Evolutionary conservation across 805 yeast species (phyloP).

Genomic region (Kodamaea lidongshanica): DNA sequence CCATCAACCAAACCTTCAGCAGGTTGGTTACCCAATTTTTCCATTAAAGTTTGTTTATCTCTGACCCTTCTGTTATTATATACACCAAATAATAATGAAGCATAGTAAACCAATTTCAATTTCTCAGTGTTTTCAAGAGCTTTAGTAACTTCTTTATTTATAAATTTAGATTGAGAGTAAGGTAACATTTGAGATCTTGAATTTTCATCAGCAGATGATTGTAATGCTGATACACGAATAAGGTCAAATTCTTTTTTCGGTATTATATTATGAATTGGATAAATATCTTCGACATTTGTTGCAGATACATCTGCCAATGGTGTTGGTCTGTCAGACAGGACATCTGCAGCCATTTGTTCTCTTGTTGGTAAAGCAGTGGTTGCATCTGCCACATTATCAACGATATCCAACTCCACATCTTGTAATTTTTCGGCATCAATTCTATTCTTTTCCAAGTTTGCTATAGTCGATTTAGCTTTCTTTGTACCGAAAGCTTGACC

Average conservation of each 20-base stretch:
- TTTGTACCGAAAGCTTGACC: constrained; percentile 98
- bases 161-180: constrained; percentile 48
- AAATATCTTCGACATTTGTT: constrained; percentile 75
- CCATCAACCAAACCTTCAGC: constrained; percentile 70
- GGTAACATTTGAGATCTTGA: constrained; percentile 58
- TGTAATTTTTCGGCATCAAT: constrained; percentile 80
- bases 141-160: constrained; percentile 42
- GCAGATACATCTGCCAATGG: constrained; percentile 75
- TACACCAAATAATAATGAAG: constrained; percentile 73
- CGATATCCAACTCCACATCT: constrained; percentile 70
- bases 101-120: constrained; percentile 69
- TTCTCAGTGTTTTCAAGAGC: constrained; percentile 44
- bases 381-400: constrained; percentile 66
- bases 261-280: constrained; percentile 67
- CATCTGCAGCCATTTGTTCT: constrained; percentile 50
- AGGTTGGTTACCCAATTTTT: constrained; percentile 56
- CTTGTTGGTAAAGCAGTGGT: constrained; percentile 72
- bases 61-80: constrained; percentile 65
- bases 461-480: constrained; percentile 87
- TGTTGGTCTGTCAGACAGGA: constrained; percentile 71
- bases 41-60: constrained; percentile 52
- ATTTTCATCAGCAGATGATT: constrained; percentile 45
- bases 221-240: constrained; percentile 57
- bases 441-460: constrained; percentile 72
- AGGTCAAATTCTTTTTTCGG: constrained; percentile 57